phyloP scores from a whole-genome alignment of 2,329 filamentous ascomycete genomes.

The Fusarium incarnatum region DNA sequence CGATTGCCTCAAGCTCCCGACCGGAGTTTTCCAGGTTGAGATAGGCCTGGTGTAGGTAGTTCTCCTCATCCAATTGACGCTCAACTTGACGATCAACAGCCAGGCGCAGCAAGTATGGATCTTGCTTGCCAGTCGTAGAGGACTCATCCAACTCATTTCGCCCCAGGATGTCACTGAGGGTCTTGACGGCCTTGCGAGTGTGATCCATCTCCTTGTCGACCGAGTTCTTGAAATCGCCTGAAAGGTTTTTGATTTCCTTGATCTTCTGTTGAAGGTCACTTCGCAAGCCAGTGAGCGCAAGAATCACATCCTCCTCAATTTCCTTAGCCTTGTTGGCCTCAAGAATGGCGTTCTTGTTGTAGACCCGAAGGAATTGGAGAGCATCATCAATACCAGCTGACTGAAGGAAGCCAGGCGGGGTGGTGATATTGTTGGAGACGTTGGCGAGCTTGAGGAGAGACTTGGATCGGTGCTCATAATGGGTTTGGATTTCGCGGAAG shows the following conservation, averaged over 20 bases:
- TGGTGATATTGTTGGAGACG: conserved; percentile 81
- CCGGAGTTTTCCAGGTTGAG: conserved; percentile 94
- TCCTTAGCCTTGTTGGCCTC: conserved; percentile 91
- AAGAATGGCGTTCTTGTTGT: conserved; percentile 81
- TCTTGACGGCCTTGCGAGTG: conserved; percentile 81
- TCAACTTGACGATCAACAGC: conserved; percentile 91
- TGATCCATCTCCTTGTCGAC: conserved; percentile 94
- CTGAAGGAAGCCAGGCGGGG: conserved; percentile 80
- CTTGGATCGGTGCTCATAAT: conserved; percentile 89
- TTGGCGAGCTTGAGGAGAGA: conserved; percentile 84
- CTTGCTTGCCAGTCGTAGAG: conserved; percentile 81
- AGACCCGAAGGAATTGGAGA: conserved; percentile 80
- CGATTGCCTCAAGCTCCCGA: conserved; percentile 93
- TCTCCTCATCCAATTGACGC: conserved; percentile 94
- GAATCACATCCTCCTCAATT: conserved; percentile 91
- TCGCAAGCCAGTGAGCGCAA: conserved; percentile 84
- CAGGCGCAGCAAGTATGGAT: conserved; percentile 89
- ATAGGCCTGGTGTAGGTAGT: conserved; percentile 96
- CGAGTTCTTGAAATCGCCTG: conserved; percentile 95
- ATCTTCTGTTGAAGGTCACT: conserved; percentile 95
- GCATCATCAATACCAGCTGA: conserved; percentile 91
- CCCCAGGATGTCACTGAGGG: conserved; percentile 84
- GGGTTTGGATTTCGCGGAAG: conserved; percentile 89
- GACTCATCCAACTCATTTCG: conserved; percentile 83
- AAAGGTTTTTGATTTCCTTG: conserved; percentile 95